These are phyloP conservation scores for Xylariaceae sp. DNA, from an alignment of 2,329 filamentous ascomycete species.

Conservation along the genomic window DNA sequence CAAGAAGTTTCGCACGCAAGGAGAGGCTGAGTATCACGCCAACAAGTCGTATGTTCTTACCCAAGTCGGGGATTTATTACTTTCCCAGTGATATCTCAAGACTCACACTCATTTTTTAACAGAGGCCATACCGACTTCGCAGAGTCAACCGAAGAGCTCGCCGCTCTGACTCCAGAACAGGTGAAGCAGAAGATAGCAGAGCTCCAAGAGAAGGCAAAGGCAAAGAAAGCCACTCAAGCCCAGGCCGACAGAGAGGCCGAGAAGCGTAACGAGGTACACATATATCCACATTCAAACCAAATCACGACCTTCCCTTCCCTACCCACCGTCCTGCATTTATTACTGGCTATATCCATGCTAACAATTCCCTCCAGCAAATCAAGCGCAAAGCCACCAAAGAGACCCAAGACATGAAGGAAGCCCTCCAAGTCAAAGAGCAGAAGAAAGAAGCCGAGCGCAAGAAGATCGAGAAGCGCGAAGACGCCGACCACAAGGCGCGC, in stretches of 20 bases:
- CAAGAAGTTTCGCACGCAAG: conserved; percentile 80
- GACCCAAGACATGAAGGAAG: conserved; percentile 83
- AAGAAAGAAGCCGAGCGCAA: conserved; percentile 87
- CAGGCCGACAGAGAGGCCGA: conserved; percentile 74
- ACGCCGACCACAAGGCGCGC: conserved; percentile 78
- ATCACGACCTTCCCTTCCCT: too few species aligned
- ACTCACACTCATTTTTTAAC: conserved; percentile 4
- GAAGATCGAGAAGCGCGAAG: conserved; percentile 80
- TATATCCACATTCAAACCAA: too few species aligned
- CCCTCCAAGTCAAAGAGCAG: conserved; percentile 81
- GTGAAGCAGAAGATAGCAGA: conserved; percentile 77
- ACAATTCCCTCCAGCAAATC: conserved; percentile 51
- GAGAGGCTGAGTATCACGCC: conserved; percentile 85
- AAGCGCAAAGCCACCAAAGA: conserved; percentile 88
- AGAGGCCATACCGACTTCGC: conserved; percentile 86
- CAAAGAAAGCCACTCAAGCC: conserved; percentile 66
- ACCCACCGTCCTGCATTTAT: too few species aligned
- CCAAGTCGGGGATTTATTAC: not conserved
- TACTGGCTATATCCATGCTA: conserved; percentile 5
- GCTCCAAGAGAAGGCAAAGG: conserved; percentile 65
- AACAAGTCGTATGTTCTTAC: conserved; percentile 64
- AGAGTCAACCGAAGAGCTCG: conserved; percentile 89
- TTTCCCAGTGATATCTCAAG: too few species aligned
- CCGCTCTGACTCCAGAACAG: conserved; percentile 85
- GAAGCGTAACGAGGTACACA: conserved; percentile 74